Base-by-base conservation (phyloP, 352 stramenopile genomes). In the Pythium periplocum region DNA sequence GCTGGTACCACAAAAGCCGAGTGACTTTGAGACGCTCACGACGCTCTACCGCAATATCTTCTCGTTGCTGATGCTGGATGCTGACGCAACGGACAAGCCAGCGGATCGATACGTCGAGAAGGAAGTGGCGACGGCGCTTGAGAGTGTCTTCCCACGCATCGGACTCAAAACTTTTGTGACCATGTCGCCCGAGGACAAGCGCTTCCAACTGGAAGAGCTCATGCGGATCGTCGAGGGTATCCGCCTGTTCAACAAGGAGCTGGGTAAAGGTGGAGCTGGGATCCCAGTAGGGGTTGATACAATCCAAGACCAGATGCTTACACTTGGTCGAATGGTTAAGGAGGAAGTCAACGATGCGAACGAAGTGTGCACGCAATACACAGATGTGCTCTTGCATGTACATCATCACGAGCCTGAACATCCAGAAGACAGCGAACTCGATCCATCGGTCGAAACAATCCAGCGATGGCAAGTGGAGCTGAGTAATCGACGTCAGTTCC, bases 141-240 rank as follows among this genome's bases (percentile, higher is more conserved):
- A 98, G 68, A 96, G 82, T n/a, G 92, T 98, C 17, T 98, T 98
- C 74, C 93, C 93, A 9, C 83, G 90, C 3, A 93, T 97, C 33
- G 91, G 88, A 2, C 78, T 98, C 45, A 97, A 97, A 64, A 83
- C 86, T 6, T 98, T 98, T 61, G 79, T 97, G n/a, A 80, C 71
- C 9, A 90, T 98, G 68, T 70, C 66, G 1, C 34, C 66, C 1
- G 88, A 97, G n/a, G 90, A 98, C 55, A 97, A 97, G 57, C 75
- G 78, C 9, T 81, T 86, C 37, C 92, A 98, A 49, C 64, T 98
- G 4, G 75, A 96, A 12, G 90, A 98, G 64, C 73, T 98, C 46
- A 76, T 87, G 53, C 81, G 74, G 17, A 97, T 98, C 57, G 90
- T 98, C 10, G 71, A 93, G 11, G 90, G 93, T 10, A 98, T 98